Evolutionary conservation across 345 rosid genomes (phyloP).

Genomic region (Camelina hispida): DNA sequence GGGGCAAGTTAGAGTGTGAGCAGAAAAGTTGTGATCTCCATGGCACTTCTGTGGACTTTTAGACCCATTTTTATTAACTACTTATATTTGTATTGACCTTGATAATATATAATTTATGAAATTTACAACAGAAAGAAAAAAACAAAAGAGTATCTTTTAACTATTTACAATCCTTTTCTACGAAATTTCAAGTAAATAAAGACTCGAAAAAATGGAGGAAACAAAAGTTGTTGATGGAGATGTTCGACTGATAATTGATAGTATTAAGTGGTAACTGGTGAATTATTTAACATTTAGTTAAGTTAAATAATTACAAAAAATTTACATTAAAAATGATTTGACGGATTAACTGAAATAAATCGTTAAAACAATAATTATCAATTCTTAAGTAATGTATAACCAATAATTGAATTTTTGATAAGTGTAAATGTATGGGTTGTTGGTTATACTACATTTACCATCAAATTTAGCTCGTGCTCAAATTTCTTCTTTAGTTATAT

Average conservation of each 20-base stretch:
- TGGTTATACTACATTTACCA: not conserved
- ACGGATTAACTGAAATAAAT: not conserved
- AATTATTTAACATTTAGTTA: not conserved
- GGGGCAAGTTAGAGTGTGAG: conserved; percentile 99
- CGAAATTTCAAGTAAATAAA: not conserved
- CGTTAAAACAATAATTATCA: not conserved
- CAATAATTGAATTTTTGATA: no score
- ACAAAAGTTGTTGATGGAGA: not conserved
- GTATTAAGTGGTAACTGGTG: conserved; percentile 2
- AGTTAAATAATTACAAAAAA: not conserved
- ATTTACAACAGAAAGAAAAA: not conserved
- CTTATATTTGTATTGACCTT: conserved; percentile 4
- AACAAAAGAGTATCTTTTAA: not conserved
- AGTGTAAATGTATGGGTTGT: no score
- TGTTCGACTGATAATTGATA: not conserved
- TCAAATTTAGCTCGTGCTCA: not conserved
- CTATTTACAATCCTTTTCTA: not conserved
- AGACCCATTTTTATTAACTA: conserved; percentile 9
- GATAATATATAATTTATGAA: not conserved
- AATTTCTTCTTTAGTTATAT: not conserved
- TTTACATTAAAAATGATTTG: not conserved
- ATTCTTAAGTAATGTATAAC: no score
- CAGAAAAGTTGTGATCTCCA: conserved; percentile 81
- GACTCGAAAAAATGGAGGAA: not conserved
- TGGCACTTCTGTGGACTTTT: conserved; percentile 52